These are phyloP conservation scores for Stipa capillata DNA, from an alignment of 176 grass and related monocot genomes.

Conservation along the genomic window DNA sequence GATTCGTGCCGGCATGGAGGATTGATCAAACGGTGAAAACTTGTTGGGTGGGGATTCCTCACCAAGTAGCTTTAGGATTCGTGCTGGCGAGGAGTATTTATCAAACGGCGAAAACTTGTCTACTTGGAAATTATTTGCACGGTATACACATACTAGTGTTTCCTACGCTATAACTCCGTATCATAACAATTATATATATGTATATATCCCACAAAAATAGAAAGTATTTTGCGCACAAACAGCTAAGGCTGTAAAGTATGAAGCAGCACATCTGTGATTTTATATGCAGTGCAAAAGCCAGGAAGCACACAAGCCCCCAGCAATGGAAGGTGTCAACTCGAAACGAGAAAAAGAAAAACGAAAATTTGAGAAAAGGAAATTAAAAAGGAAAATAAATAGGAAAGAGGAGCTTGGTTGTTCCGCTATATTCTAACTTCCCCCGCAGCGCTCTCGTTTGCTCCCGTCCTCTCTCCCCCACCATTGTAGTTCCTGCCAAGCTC, in stretches of 20 bases:
- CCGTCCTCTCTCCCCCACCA: slow-evolving; percentile 28
- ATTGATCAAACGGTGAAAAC: no score
- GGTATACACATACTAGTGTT: not conserved
- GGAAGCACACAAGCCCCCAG: not conserved
- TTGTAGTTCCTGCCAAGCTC: slow-evolving; percentile 26
- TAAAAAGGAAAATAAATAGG: slow-evolving; percentile 17
- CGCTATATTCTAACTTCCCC: slow-evolving; percentile 45
- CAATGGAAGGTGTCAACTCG: slow-evolving; percentile 21
- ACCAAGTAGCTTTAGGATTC: not conserved
- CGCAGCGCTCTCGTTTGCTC: slow-evolving; percentile 40
- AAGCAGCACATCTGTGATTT: slow-evolving; percentile 10
- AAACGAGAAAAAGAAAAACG: not conserved
- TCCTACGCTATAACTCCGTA: not conserved
- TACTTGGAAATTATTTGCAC: not conserved
- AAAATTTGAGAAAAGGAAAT: not conserved
- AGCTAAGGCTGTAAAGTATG: slow-evolving; percentile 22
- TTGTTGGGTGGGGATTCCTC: not conserved
- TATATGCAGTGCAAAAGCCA: slow-evolving; percentile 10
- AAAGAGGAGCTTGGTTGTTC: slow-evolving; percentile 12
- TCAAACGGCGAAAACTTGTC: no score
- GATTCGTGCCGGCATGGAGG: no score
- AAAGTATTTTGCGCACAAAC: slow-evolving; percentile 11
- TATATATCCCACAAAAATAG: slow-evolving; percentile 12
- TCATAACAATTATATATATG: not conserved
- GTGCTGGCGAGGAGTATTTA: not conserved